phyloP scores from a whole-genome alignment of 2,329 filamentous ascomycete species.

The Stemphylium beticola region DNA sequence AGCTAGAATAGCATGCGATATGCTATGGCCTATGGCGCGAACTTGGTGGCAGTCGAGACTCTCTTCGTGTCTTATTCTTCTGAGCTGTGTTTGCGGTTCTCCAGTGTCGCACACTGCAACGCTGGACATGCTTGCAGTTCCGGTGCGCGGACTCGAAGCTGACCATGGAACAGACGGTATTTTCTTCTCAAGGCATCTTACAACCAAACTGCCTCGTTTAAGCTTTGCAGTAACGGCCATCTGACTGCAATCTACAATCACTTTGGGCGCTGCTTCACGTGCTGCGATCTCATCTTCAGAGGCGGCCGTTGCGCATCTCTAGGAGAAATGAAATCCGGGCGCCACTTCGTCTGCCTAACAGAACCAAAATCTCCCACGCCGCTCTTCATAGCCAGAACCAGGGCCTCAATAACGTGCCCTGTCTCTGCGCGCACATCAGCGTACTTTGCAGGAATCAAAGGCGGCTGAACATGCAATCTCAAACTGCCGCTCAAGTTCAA shows the following conservation, averaged over 20 bases:
- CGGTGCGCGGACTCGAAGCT: too few species aligned
- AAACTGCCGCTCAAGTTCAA: slow-evolving; percentile 34
- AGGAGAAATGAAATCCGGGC: neutral
- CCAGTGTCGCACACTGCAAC: too few species aligned
- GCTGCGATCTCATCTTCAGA: neutral
- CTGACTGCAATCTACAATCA: neutral
- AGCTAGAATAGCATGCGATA: too few species aligned
- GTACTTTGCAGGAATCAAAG: slow-evolving; percentile 39
- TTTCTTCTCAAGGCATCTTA: too few species aligned
- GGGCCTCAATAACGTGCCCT: slow-evolving; percentile 22
- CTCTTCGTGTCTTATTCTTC: too few species aligned
- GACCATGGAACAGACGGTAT: too few species aligned
- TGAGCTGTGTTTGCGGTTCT: too few species aligned
- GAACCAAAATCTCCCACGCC: neutral
- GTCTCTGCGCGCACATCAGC: slow-evolving; percentile 31
- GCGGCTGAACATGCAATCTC: slow-evolving; percentile 28
- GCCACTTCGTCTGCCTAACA: neutral
- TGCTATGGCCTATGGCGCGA: too few species aligned
- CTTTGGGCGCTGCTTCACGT: neutral
- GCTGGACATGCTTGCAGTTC: too few species aligned
- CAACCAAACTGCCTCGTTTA: too few species aligned
- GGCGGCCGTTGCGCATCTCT: neutral
- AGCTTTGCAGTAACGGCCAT: too few species aligned
- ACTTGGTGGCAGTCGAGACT: too few species aligned
- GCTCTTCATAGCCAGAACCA: slow-evolving; percentile 1